These are phyloP conservation scores for Flaveria linearis DNA, from an alignment of 129 eudicot species.

Conservation along the genomic window DNA sequence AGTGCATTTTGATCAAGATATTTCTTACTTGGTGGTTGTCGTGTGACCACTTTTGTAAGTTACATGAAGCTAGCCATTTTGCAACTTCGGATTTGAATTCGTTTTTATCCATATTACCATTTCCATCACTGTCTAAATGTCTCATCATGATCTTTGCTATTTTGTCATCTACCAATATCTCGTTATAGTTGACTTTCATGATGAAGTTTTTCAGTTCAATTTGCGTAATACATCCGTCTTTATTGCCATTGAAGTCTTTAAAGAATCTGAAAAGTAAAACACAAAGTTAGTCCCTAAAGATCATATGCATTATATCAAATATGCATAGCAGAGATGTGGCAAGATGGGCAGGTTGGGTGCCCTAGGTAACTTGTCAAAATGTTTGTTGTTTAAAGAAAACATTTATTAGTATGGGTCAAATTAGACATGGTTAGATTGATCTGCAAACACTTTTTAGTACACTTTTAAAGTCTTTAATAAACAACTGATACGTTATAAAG, in stretches of 20 bases:
- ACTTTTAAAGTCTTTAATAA: neutral
- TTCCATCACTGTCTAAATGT: slow-evolving; percentile 53
- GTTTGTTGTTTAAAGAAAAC: too few species aligned
- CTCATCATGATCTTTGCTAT: slow-evolving; percentile 49
- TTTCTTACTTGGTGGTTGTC: slow-evolving; percentile 39
- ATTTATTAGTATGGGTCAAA: too few species aligned
- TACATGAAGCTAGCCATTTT: slow-evolving; percentile 43
- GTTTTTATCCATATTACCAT: slow-evolving; percentile 39
- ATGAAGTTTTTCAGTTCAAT: slow-evolving; percentile 45
- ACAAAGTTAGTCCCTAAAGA: neutral
- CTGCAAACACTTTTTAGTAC: neutral
- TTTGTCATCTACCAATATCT: slow-evolving; percentile 41
- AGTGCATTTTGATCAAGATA: too few species aligned
- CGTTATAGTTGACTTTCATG: slow-evolving; percentile 34
- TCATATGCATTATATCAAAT: neutral
- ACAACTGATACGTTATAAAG: neutral
- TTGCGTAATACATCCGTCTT: slow-evolving; percentile 38
- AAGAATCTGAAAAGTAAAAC: slow-evolving; percentile 41
- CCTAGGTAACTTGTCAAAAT: neutral
- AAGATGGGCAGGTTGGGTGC: neutral
- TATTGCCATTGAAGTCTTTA: slow-evolving; percentile 36
- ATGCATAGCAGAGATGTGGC: neutral
- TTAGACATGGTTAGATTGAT: neutral
- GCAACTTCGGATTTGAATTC: slow-evolving; percentile 54
- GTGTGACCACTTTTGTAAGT: neutral